Evolutionary conservation across 2,329 filamentous ascomycete species (phyloP), one percentile per base, ranked within the genome.

Genomic region (Hymenoscyphus repandus): DNA sequence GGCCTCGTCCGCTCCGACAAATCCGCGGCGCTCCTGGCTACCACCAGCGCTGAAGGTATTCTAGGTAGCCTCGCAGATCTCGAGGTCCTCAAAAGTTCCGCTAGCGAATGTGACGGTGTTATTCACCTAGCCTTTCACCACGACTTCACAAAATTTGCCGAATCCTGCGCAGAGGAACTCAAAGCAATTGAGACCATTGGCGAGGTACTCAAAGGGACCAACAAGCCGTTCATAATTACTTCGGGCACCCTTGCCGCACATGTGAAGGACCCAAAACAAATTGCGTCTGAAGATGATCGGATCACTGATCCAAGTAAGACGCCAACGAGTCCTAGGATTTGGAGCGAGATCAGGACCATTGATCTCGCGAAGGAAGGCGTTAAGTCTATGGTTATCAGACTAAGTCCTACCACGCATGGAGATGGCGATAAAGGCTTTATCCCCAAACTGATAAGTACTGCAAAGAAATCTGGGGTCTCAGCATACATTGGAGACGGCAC

Each of bases 81-180:
- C 1, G 63, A 65, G 3, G 54, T 62, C 18, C 61, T 74, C 43
- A 62, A 58, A 39, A 57, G 46, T 31, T 68, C 62, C 11, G 69
- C 69, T 3, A 49, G 55, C 1, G 55, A 57, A 1, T 61, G 61
- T 9, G 71, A 74, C 40, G 70, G 63, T 12, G 66, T 70, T 33
- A 65, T 73, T 49, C 69, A 74, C 49, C 64, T 73, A 5, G 72
- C 69, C 27, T 74, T 74, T 53, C 58, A 65, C 30, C 68, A 72
- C 58, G 65, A 73, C 58, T 72, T 74, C 57, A 57, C 61, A 47
- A 58, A 69, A 43, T 68, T 64, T 39, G 54, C 52, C 2, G 55
- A 54, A 30, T 40, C 56, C 30, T 61, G 64, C 27, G 54, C 55
- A 2, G 60, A 54, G 0, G 72, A 74, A 47, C 56, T 58, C 1